phyloP scores from a whole-genome alignment of 345 rosid genomes.

The Aurinia saxatilis region DNA sequence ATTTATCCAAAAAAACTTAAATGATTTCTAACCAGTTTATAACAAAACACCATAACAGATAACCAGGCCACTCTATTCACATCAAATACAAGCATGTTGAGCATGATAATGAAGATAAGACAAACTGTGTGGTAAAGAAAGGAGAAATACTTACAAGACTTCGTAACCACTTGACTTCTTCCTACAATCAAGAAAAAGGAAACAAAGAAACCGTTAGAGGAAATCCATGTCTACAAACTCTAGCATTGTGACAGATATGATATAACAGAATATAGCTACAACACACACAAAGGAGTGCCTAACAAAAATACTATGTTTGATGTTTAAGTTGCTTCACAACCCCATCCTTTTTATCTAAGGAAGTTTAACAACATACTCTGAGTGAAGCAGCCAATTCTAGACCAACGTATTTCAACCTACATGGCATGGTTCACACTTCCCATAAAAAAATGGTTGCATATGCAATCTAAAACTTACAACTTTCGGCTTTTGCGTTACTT shows the following conservation, averaged over 20 bases:
- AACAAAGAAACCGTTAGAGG: constrained; percentile 7
- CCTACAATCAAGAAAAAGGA: constrained; percentile 41
- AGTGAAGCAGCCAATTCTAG: background rate
- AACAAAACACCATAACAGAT: background rate
- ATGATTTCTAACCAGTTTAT: background rate
- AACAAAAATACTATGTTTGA: background rate
- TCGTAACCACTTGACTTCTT: constrained; percentile 58
- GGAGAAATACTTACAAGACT: constrained; percentile 47
- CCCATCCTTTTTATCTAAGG: background rate
- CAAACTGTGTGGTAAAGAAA: background rate
- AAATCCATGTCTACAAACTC: background rate
- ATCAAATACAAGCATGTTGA: background rate
- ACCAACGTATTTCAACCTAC: background rate
- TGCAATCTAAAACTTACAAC: constrained; percentile 45
- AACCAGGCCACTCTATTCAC: background rate
- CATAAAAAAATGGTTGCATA: background rate
- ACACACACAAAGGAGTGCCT: background rate
- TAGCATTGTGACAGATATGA: background rate
- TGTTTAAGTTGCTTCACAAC: background rate
- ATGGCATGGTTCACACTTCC: background rate
- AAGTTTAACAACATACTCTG: background rate
- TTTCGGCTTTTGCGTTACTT: constrained; percentile 36
- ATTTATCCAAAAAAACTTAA: background rate
- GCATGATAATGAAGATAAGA: background rate
- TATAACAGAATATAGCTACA: background rate